A percentile compares a stretch with the other conserved stretches of the same genome.
Conservation (phyloP, 2,329 filamentous ascomycete genomes). For the Aspergillus luchuensis region DNA sequence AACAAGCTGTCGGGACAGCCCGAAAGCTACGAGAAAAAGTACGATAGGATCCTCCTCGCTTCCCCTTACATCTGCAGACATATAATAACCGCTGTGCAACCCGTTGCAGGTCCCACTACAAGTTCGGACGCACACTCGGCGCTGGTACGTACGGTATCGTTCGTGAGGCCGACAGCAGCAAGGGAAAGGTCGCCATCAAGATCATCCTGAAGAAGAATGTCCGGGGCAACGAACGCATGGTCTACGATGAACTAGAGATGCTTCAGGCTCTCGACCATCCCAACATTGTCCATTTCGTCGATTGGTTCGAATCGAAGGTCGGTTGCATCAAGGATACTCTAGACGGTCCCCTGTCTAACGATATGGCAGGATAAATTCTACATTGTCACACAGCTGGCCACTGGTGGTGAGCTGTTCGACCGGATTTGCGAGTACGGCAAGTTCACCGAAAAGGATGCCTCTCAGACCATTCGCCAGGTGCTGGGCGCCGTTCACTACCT, state of each 20-base stretch:
- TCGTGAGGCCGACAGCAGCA: slow-evolving; percentile 82
- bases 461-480: slow-evolving; percentile 92
- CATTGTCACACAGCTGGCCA: slow-evolving; percentile 95
- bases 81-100: slow-evolving; percentile 12
- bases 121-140: slow-evolving; percentile 88
- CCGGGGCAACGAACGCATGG: slow-evolving; percentile 97
- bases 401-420: slow-evolving; percentile 94
- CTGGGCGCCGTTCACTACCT: slow-evolving; percentile 92
- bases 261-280: slow-evolving; percentile 87
- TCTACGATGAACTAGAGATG: slow-evolving; percentile 95
- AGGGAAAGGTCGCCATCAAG: slow-evolving; percentile 88
- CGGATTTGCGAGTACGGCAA: slow-evolving; percentile 97
- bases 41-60: slow-evolving; percentile 32
- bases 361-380: slow-evolving; percentile 89
- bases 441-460: slow-evolving; percentile 97
- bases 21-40: slow-evolving; percentile 99
- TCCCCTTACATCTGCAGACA: slow-evolving; percentile 11
- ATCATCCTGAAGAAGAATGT: slow-evolving; percentile 99
- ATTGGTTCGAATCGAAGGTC: slow-evolving; percentile 98
- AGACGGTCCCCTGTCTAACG: slow-evolving; percentile 13
- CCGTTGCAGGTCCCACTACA: slow-evolving; percentile 72
- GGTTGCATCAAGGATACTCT: slow-evolving; percentile 29
- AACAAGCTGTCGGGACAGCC: slow-evolving; percentile 96
- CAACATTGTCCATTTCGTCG: slow-evolving; percentile 94
- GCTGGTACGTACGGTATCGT: slow-evolving; percentile 99